A percentile compares a stretch with the other conserved stretches of the same genome.
phyloP scores from a whole-genome alignment of 306 rosid genomes.

The Malus asiatica region DNA sequence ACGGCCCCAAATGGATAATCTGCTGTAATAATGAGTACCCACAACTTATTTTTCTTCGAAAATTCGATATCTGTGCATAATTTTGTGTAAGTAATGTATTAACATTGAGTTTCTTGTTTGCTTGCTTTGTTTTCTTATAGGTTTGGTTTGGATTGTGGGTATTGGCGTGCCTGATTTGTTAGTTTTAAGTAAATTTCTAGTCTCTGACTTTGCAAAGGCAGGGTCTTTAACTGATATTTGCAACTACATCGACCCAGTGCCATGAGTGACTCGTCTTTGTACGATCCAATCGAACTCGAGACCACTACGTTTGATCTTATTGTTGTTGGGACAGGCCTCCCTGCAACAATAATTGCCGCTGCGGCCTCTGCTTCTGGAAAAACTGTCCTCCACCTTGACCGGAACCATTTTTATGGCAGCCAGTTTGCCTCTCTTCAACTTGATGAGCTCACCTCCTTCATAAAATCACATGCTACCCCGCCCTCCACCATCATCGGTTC shows the following conservation, averaged over 20 bases:
- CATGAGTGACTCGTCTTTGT: conserved; percentile 36
- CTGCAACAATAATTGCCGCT: conserved; percentile 62
- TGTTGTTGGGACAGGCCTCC: conserved; percentile 66
- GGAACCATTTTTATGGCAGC: conserved; percentile 62
- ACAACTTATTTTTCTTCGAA: not conserved
- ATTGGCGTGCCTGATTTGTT: not conserved
- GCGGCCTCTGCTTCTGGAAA: conserved; percentile 65
- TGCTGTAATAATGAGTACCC: not conserved
- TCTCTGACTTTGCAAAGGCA: not conserved
- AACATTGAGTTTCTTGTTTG: not conserved
- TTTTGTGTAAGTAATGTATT: not conserved
- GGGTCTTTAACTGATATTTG: not conserved
- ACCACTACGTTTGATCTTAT: conserved; percentile 65
- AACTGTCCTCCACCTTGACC: conserved; percentile 78
- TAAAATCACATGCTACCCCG: conserved; percentile 31
- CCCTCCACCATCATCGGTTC: conserved; percentile 6
- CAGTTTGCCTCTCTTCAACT: conserved; percentile 61
- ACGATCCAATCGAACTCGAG: conserved; percentile 84
- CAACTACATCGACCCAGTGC: not conserved
- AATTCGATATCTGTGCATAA: not conserved
- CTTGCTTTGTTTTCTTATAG: not conserved
- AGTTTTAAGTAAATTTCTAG: not conserved
- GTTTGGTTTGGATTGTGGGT: not conserved
- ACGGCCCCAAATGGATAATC: not conserved
- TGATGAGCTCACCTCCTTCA: conserved; percentile 49